Base-by-base conservation (phyloP, 2,329 filamentous ascomycete species). In the Penicillium carneum region DNA sequence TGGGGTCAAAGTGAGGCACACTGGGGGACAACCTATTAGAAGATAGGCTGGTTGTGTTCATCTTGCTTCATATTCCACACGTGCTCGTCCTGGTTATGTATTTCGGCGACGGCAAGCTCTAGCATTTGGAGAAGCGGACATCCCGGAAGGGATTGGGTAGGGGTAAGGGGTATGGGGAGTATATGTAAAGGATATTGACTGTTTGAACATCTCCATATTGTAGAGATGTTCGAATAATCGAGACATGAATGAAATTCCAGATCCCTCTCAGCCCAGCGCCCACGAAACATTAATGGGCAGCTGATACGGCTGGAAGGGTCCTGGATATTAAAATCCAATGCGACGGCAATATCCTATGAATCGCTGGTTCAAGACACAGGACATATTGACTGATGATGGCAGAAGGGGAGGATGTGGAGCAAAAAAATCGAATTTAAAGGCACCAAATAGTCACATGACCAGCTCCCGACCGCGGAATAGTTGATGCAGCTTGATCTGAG, bases 1-100 rank as follows among this genome's bases (percentile, higher is more conserved):
- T 79, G 76, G 75, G 76, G 78, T 78, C 74, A 73, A 77, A 73
- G 67, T 70, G 71, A 74, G 70, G 70, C 70, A 71, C 71, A 72
- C 69, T 72, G 74, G 71, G 72, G 77, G 76, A 78, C 65, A 71
- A 69, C 71, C 64, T 64, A 60, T 63, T 62, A 65, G 59, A 56
- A 63, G 61, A 67, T 57, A 69, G 70, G 66, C 70, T 61, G 59
- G 67, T 69, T 66, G 61, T 77, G 63, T 82, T 76, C 74, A 75
- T 85, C 77, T 85, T 80, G 83, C 83, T 85, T 84, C 83, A 77
- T 72, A 81, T 81, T 85, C 83, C 82, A 85, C 83, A 84, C 83
- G 81, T 77, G 79, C 80, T 72, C 81, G 80, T 79, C 81, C 81
- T 83, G 76, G 76, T 76, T 71, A 71, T 76, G 61, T 65, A 77